Evolutionary conservation across 75 land plant genomes (phyloP), one percentile per base, ranked within the genome.

Genomic region (Pinus albicaulis): DNA sequence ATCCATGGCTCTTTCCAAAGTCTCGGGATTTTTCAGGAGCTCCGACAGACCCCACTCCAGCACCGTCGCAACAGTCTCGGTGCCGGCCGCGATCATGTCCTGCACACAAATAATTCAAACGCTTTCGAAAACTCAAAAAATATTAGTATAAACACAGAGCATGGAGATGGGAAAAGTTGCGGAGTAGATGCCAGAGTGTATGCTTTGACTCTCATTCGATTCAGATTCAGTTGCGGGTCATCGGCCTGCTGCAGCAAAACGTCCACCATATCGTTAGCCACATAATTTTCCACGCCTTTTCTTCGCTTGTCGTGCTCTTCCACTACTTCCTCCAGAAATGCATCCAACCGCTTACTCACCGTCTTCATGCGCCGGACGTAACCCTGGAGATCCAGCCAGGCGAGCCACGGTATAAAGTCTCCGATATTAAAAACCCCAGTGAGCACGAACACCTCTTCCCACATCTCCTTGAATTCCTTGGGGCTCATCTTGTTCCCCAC

Each of bases 181-280:
- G 6, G 7, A 1, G 62, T 20, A n/a, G 5, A 3, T 74, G 86
- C 91, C 88, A 81, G 91, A 31, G 86, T 89, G 57, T 86, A 81
- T 16, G 78, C 88, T 71, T 86, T 89, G n/a, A n/a, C n/a, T n/a
- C n/a, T n/a, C n/a, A n/a, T n/a, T n/a, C n/a, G n/a, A n/a, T n/a
- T n/a, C n/a, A n/a, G n/a, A n/a, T n/a, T n/a, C n/a, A n/a, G n/a
- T n/a, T n/a, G n/a, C n/a, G n/a, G n/a, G n/a, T n/a, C n/a, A n/a
- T n/a, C n/a, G n/a, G n/a, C n/a, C n/a, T n/a, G n/a, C n/a, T n/a
- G n/a, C n/a, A n/a, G n/a, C 36, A 89, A 63, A 63, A 83, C 75
- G 62, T 86, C 91, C 55, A 89, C 86, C 91, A 86, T 89, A 55
- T 89, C 91, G 53, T 74, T 74, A 0, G 80, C 77, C 56, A 72